Conservation (phyloP, 2,329 filamentous ascomycete genomes). For the Pseudogymnoascus sp. region DNA sequence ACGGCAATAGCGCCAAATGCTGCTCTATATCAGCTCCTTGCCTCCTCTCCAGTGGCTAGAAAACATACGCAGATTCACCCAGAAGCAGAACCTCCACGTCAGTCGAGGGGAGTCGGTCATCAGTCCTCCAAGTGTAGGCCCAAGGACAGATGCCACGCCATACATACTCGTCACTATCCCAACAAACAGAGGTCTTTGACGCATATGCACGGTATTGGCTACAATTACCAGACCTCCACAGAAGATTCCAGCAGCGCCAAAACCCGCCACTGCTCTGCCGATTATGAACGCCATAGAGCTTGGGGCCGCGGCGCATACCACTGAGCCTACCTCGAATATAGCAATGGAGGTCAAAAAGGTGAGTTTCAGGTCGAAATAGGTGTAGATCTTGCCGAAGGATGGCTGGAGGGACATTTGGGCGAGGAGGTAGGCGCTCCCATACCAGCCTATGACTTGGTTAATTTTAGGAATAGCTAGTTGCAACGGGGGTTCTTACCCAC, state of each 20-base stretch:
- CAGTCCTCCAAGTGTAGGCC: slow-evolving; percentile 30
- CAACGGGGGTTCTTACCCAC: not conserved
- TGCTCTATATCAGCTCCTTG: slow-evolving; percentile 14
- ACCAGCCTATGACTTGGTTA: slow-evolving; percentile 25
- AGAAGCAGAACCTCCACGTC: slow-evolving; percentile 28
- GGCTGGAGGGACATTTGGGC: slow-evolving; percentile 22
- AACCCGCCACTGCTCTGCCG: slow-evolving; percentile 25
- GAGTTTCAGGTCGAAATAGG: slow-evolving; percentile 24
- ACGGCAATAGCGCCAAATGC: slow-evolving; percentile 9
- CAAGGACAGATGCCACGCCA: slow-evolving; percentile 23
- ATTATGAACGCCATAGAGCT: slow-evolving; percentile 26
- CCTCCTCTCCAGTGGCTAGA: not conserved
- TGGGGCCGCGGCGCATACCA: slow-evolving; percentile 24
- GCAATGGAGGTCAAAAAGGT: slow-evolving; percentile 20
- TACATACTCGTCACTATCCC: slow-evolving; percentile 19
- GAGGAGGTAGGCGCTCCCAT: slow-evolving; percentile 30
- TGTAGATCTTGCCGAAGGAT: slow-evolving; percentile 20
- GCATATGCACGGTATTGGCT: slow-evolving; percentile 19
- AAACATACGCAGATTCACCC: slow-evolving; percentile 21
- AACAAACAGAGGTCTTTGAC: slow-evolving; percentile 17
- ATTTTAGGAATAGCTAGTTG: not conserved
- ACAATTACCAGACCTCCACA: slow-evolving; percentile 26
- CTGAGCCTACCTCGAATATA: slow-evolving; percentile 26
- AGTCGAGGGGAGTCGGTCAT: slow-evolving; percentile 28
- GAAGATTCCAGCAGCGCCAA: slow-evolving; percentile 24